Conservation (phyloP, 2,329 filamentous ascomycete species). For the Trichoderma sp. region DNA sequence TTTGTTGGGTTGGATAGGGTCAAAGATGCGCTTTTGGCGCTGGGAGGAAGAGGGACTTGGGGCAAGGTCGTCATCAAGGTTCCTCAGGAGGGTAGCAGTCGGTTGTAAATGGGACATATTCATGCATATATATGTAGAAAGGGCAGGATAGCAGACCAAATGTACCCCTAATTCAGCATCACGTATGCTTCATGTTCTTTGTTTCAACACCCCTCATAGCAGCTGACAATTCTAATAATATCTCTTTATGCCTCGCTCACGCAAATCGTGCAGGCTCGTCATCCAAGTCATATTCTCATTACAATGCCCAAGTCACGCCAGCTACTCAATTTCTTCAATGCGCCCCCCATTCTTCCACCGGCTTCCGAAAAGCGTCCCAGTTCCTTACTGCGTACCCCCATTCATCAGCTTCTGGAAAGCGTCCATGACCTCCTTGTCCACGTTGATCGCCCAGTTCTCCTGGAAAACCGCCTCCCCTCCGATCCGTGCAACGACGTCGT, state of each 20-base stretch:
- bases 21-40: conserved; percentile 69
- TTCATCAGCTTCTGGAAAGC: conserved; percentile 51
- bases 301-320: background rate
- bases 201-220: background rate
- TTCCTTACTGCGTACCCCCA: conserved; percentile 22
- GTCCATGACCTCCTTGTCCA: conserved; percentile 68
- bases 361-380: background rate
- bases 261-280: background rate
- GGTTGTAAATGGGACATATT: conserved; percentile 42
- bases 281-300: conserved; percentile 17
- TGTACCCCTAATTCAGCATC: background rate
- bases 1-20: conserved; percentile 82
- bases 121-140: background rate
- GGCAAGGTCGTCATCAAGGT: conserved; percentile 93
- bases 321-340: background rate
- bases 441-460: conserved; percentile 67
- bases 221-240: background rate
- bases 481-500: conserved; percentile 54
- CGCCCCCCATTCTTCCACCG: background rate
- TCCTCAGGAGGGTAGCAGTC: conserved; percentile 62
- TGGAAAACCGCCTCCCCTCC: conserved; percentile 68
- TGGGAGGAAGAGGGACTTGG: conserved; percentile 84
- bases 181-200: background rate
- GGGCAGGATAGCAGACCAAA: background rate
- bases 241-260: background rate